Percentiles rank a stretch among this genome's conserved stretches.
phyloP scores from a whole-genome alignment of 1,284 basidiomycete species.

The Heterobasidion annosum region DNA sequence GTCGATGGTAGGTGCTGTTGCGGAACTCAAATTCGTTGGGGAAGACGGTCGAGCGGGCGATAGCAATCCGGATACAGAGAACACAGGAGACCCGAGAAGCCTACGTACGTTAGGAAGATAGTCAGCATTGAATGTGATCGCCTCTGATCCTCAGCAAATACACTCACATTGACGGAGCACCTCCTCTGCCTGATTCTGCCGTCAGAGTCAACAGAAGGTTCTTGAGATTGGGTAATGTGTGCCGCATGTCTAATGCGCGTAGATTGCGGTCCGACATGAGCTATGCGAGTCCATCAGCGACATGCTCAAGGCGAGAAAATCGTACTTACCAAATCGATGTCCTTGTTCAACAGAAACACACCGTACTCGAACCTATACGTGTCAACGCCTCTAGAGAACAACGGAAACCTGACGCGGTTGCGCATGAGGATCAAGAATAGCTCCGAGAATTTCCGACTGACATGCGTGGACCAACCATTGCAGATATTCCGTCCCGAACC shows the following conservation, averaged over 20 bases:
- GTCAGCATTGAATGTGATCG: not conserved
- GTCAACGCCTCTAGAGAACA: conserved; percentile 92
- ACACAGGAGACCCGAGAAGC: conserved; percentile 18
- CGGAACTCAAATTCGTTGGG: conserved; percentile 1
- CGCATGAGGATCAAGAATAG: not conserved
- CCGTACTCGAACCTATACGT: conserved; percentile 97
- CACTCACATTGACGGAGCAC: conserved; percentile 36
- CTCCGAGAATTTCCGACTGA: conserved; percentile 29
- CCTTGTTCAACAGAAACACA: conserved; percentile 94
- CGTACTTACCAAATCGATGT: conserved; percentile 81
- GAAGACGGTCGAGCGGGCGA: conserved; percentile 2
- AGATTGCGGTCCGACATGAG: conserved; percentile 80
- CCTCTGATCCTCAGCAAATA: not conserved
- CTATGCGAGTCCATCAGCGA: conserved; percentile 9
- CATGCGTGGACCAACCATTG: conserved; percentile 91
- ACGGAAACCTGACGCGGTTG: conserved; percentile 62
- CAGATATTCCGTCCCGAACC: conserved; percentile 84
- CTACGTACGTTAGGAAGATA: conserved; percentile 6
- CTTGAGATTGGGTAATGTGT: conserved; percentile 95
- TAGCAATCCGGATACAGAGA: conserved; percentile 14
- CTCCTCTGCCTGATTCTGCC: conserved; percentile 37
- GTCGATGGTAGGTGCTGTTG: not conserved
- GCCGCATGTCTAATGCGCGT: conserved; percentile 85
- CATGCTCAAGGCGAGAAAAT: conserved; percentile 5
- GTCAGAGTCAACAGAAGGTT: conserved; percentile 85